Conservation (phyloP, 768 basidiomycete genomes). For the Dentipellis fragilis region DNA sequence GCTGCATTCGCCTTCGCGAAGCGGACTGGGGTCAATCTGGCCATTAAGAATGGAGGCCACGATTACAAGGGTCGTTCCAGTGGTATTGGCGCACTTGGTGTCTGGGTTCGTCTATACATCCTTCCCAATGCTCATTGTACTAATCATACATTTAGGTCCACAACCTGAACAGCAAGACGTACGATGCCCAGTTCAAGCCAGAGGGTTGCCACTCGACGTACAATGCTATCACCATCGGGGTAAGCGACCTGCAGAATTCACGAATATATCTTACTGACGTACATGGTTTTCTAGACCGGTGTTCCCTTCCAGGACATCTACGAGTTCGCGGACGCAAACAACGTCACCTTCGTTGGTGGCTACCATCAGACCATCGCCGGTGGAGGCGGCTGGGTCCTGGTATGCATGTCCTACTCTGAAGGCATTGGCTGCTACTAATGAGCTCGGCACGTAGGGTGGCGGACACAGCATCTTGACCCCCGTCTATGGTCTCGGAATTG, state of each 20-base stretch:
- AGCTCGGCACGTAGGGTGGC: conserved; percentile 14
- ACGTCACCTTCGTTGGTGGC: conserved; percentile 19
- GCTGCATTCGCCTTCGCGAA: neutral
- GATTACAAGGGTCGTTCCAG: conserved; percentile 1
- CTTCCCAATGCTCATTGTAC: too few species aligned
- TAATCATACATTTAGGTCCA: neutral
- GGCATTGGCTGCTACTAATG: neutral
- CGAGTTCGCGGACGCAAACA: conserved; percentile 12
- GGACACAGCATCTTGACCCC: conserved; percentile 22
- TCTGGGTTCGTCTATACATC: neutral
- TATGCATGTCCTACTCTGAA: neutral
- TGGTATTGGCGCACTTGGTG: neutral
- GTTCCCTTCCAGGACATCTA: conserved; percentile 16
- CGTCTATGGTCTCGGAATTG: conserved; percentile 18
- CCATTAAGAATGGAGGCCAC: conserved; percentile 1
- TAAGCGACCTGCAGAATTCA: neutral
- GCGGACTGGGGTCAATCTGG: neutral
- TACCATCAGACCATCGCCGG: conserved; percentile 19
- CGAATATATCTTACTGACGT: neutral
- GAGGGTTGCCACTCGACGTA: neutral
- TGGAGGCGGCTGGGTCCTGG: conserved; percentile 23
- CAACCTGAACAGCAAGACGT: neutral
- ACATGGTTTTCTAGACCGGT: conserved; percentile 12
- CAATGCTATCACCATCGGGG: neutral
- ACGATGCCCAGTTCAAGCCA: neutral